Percentiles rank a stretch among this genome's conserved stretches.
Conservation (phyloP, 768 basidiomycete genomes). For the Melanogaster broomeanus region DNA sequence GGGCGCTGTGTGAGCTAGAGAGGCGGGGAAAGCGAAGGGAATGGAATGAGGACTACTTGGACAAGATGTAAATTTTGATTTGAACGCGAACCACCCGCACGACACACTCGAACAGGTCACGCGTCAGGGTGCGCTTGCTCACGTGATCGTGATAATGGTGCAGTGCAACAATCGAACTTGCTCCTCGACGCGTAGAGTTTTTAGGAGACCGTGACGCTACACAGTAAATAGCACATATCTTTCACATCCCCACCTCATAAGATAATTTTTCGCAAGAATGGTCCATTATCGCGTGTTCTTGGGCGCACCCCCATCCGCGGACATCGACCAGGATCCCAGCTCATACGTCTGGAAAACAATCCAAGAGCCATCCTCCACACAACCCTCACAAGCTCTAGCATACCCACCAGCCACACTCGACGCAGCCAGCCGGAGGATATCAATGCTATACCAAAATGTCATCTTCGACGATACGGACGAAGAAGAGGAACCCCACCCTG, state of each 20-base stretch:
- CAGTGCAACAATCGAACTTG: too few species aligned
- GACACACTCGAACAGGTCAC: constrained; percentile 28
- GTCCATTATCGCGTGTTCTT: constrained; percentile 51
- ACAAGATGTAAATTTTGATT: constrained; percentile 22
- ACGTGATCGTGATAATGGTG: constrained; percentile 28
- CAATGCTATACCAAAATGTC: constrained; percentile 66
- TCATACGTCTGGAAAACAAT: constrained; percentile 50
- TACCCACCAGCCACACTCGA: constrained; percentile 61
- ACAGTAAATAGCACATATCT: background rate
- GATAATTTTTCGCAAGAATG: constrained; percentile 14
- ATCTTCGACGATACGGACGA: constrained; percentile 58
- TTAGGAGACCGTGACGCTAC: background rate
- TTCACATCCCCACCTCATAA: background rate
- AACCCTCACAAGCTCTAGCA: constrained; percentile 20
- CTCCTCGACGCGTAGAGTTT: too few species aligned
- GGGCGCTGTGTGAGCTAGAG: background rate
- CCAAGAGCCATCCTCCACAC: constrained; percentile 20
- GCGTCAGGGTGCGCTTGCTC: constrained; percentile 11
- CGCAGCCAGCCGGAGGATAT: constrained; percentile 69
- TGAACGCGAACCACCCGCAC: constrained; percentile 6
- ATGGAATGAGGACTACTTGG: constrained; percentile 4
- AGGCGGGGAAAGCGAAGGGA: background rate
- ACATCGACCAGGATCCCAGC: constrained; percentile 35
- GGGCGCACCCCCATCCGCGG: constrained; percentile 42
- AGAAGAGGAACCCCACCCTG: constrained; percentile 30